A percentile compares a stretch with the other conserved stretches of the same genome.
phyloP scores from a whole-genome alignment of 108 stramenopile species.

The Seminavis robusta region DNA sequence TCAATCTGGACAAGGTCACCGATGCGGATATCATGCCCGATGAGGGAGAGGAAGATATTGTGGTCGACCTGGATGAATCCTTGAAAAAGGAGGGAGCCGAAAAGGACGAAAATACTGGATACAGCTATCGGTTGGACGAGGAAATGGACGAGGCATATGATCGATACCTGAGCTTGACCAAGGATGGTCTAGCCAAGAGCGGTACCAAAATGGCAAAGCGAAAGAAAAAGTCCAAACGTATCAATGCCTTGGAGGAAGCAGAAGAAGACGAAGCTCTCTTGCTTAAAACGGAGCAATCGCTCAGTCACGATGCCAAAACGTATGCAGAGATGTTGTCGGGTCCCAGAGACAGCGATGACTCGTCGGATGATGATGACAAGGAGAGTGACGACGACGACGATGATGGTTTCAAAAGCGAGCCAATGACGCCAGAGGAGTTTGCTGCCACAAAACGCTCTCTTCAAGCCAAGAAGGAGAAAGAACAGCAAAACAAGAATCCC shows the following conservation, averaged over 20 bases:
- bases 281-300: conserved; percentile 41
- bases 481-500: conserved; percentile 41
- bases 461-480: conserved; percentile 19
- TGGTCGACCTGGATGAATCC: conserved; percentile 32
- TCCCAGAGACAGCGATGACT: conserved; percentile 54
- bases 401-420: conserved; percentile 54
- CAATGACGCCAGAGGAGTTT: conserved; percentile 51
- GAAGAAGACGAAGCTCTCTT: conserved; percentile 83
- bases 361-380: conserved; percentile 34
- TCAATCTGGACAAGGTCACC: conserved; percentile 73
- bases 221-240: conserved; percentile 70
- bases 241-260: conserved; percentile 77
- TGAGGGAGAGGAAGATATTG: conserved; percentile 23
- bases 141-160: conserved; percentile 89
- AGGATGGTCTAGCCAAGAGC: conserved; percentile 67
- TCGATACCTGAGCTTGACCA: conserved; percentile 68
- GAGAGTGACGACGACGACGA: conserved; percentile 52
- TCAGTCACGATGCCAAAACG: conserved; percentile 60
- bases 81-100: conserved; percentile 9
- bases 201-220: conserved; percentile 82
- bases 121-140: conserved; percentile 60
- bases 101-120: conserved; percentile 47
- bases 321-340: conserved; percentile 79
- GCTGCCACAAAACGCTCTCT: conserved; percentile 22
- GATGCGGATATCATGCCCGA: conserved; percentile 64